A percentile compares a stretch with the other conserved stretches of the same genome.
Evolutionary conservation across 352 stramenopile species (phyloP).

Genomic region (Pythium utonaiense): DNA sequence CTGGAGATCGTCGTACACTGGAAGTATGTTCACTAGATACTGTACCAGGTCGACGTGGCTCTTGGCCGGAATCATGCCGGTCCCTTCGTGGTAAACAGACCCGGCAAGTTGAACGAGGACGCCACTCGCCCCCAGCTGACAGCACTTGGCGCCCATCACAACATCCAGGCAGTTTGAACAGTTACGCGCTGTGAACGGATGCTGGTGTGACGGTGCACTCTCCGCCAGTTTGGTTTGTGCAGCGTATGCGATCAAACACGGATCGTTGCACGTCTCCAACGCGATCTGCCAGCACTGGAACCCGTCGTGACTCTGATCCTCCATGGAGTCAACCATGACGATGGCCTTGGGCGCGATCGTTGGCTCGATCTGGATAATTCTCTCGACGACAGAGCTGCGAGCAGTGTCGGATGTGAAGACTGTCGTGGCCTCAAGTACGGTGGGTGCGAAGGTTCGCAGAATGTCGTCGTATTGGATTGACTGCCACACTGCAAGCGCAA

Average conservation of each 20-base stretch:
- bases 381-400: conserved; percentile 25
- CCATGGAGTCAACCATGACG: conserved; percentile 40
- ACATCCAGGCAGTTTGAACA: conserved; percentile 1
- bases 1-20: conserved; percentile 63
- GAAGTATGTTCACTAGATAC: conserved; percentile 46
- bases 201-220: conserved; percentile 5
- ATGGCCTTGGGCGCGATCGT: conserved; percentile 25
- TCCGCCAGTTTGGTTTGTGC: conserved; percentile 21
- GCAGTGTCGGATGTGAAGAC: conserved; percentile 27
- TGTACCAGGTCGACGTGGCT: conserved; percentile 49
- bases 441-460: conserved; percentile 50
- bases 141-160: conserved; percentile 11
- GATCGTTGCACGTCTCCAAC: conserved; percentile 49
- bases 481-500: conserved; percentile 47
- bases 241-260: conserved; percentile 45
- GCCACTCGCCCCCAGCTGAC: conserved; percentile 13
- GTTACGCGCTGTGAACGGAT: background rate
- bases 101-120: conserved; percentile 40
- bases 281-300: conserved; percentile 38
- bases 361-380: conserved; percentile 33
- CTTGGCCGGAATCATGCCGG: conserved; percentile 19
- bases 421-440: conserved; percentile 45
- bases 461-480: conserved; percentile 58
- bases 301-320: conserved; percentile 19
- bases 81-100: conserved; percentile 31